These are phyloP conservation scores for Euphorbia tirucalli DNA, from an alignment of 345 rosid genomes.

Conservation along the genomic window DNA sequence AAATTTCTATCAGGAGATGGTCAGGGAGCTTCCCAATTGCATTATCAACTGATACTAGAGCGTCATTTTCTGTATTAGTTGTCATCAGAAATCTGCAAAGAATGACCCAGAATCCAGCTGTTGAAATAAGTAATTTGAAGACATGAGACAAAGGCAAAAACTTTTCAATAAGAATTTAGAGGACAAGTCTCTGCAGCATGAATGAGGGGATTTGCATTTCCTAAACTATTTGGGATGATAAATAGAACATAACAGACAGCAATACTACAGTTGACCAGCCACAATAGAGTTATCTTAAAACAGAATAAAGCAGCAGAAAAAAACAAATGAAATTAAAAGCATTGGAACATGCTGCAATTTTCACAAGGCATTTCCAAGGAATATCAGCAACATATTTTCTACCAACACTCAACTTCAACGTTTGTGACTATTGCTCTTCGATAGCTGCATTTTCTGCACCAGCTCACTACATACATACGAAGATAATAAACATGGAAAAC, in stretches of 20 bases:
- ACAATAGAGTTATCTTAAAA: not conserved
- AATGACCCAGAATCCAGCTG: not conserved
- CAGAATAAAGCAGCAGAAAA: not conserved
- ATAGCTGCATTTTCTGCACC: too few relatives aligned
- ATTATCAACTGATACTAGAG: constrained; percentile 28
- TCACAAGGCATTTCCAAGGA: not conserved
- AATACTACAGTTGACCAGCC: not conserved
- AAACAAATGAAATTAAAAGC: too few relatives aligned
- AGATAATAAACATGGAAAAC: not conserved
- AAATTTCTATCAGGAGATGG: constrained; percentile 75
- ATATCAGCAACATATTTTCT: not conserved
- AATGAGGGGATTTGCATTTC: not conserved
- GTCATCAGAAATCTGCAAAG: constrained; percentile 58
- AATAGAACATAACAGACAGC: not conserved
- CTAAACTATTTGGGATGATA: not conserved
- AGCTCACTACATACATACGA: not conserved
- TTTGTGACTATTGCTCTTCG: not conserved
- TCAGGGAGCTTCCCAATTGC: constrained; percentile 65
- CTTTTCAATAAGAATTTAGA: too few relatives aligned
- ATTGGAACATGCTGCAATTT: not conserved
- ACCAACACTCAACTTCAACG: not conserved
- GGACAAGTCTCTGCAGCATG: not conserved
- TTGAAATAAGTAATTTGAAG: not conserved
- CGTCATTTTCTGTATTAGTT: constrained; percentile 23
- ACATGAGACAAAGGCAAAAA: not conserved